A percentile compares a stretch with the other conserved stretches of the same genome.
Conservation (phyloP, 2,329 filamentous ascomycete genomes). For the Alternaria gaisen region DNA sequence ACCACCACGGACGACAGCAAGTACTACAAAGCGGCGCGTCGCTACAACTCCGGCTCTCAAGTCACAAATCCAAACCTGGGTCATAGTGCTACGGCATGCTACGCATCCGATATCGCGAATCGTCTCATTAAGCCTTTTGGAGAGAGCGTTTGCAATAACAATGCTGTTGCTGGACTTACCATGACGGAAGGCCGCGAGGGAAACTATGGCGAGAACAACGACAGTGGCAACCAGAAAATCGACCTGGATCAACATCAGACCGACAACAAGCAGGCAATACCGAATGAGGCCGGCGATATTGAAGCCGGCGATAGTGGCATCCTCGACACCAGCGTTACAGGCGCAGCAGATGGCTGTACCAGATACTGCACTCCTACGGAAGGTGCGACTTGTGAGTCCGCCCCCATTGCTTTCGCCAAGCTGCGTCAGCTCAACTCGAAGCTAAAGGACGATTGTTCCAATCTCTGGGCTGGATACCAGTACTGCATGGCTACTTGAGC, state of each 20-base stretch:
- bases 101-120: slow-evolving; percentile 62
- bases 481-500: slow-evolving; percentile 43
- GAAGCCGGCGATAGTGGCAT: not conserved
- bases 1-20: slow-evolving; percentile 46
- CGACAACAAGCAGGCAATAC: not conserved
- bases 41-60: slow-evolving; percentile 61
- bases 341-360: slow-evolving; percentile 36
- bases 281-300: not conserved
- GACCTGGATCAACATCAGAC: not conserved
- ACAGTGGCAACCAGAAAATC: not conserved
- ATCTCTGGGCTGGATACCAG: slow-evolving; percentile 49
- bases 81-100: slow-evolving; percentile 58
- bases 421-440: slow-evolving; percentile 44
- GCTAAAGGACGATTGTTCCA: slow-evolving; percentile 44
- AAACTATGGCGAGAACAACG: not conserved
- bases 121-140: slow-evolving; percentile 41
- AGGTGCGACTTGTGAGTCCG: slow-evolving; percentile 45
- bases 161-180: slow-evolving; percentile 1
- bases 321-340: slow-evolving; percentile 13
- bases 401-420: slow-evolving; percentile 38
- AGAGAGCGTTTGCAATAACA: not conserved
- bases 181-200: not conserved
- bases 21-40: slow-evolving; percentile 59
- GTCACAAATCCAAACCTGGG: slow-evolving; percentile 49
- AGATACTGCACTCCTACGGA: slow-evolving; percentile 42